These are phyloP conservation scores for Sarocladium oryzae DNA, from an alignment of 2,329 filamentous ascomycete species.

Conservation along the genomic window DNA sequence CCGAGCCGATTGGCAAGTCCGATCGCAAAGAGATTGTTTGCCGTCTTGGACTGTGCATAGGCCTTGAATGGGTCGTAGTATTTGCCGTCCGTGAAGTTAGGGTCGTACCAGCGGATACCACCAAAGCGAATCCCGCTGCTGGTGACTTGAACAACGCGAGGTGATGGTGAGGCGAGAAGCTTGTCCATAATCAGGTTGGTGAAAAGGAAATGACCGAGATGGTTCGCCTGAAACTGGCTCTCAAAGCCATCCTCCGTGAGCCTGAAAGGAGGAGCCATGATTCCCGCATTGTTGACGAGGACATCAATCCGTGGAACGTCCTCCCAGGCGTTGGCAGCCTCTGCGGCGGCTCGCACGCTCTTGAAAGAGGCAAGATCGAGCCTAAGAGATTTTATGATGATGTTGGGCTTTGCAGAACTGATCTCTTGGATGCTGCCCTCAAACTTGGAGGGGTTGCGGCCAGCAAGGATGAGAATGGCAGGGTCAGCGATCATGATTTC, in stretches of 20 bases:
- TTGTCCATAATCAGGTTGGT: slow-evolving; percentile 31
- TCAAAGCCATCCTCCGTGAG: slow-evolving; percentile 32
- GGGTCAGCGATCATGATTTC: background rate
- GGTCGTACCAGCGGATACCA: slow-evolving; percentile 1
- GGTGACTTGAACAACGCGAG: slow-evolving; percentile 9
- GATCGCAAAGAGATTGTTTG: slow-evolving; percentile 19
- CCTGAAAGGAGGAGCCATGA: slow-evolving; percentile 30
- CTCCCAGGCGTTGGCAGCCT: slow-evolving; percentile 23
- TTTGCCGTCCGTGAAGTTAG: slow-evolving; percentile 12
- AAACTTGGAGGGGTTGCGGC: slow-evolving; percentile 6
- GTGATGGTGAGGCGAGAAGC: slow-evolving; percentile 11
- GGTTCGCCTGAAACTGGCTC: slow-evolving; percentile 23
- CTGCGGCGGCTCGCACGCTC: slow-evolving; percentile 27
- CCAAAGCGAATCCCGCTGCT: background rate
- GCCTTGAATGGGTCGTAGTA: slow-evolving; percentile 19
- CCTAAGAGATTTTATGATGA: slow-evolving; percentile 5
- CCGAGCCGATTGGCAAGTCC: slow-evolving; percentile 17
- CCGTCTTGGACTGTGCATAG: slow-evolving; percentile 25
- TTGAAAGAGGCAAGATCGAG: slow-evolving; percentile 31
- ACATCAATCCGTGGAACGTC: slow-evolving; percentile 31
- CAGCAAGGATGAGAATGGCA: slow-evolving; percentile 11
- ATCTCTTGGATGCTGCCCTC: background rate
- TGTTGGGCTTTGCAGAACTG: background rate
- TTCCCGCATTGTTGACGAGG: slow-evolving; percentile 36
- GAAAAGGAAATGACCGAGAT: slow-evolving; percentile 27